These are phyloP conservation scores for Phytophthora cajani DNA, from an alignment of 352 stramenopile genomes.

Conservation along the genomic window DNA sequence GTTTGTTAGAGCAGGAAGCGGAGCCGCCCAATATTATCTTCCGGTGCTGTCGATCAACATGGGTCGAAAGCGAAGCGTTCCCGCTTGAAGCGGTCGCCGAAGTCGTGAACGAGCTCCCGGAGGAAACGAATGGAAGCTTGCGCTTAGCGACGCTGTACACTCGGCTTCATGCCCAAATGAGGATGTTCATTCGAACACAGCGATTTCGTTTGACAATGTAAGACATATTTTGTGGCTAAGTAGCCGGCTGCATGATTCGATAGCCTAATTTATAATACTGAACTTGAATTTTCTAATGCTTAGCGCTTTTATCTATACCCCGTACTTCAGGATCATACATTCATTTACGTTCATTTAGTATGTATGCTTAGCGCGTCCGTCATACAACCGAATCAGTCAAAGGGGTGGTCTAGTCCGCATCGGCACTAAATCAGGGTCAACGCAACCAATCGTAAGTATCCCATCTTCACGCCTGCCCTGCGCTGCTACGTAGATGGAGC, in stretches of 20 bases:
- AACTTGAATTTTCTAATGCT: not conserved
- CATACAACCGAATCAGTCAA: too few relatives aligned
- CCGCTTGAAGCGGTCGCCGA: not conserved
- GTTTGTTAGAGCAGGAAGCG: too few relatives aligned
- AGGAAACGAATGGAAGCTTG: not conserved
- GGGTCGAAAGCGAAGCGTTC: not conserved
- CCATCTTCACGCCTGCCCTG: too few relatives aligned
- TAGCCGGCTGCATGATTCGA: not conserved
- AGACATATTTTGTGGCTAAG: not conserved
- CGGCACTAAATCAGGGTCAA: too few relatives aligned
- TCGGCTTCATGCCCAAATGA: not conserved
- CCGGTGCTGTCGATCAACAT: not conserved
- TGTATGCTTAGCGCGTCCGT: too few relatives aligned
- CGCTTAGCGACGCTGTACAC: not conserved
- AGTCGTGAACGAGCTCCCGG: not conserved
- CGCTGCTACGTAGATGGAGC: too few relatives aligned
- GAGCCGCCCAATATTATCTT: not conserved
- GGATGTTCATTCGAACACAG: not conserved
- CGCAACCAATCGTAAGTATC: too few relatives aligned
- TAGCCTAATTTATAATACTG: not conserved
- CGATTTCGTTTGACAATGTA: not conserved
- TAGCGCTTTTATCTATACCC: not conserved
- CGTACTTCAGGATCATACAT: too few relatives aligned
- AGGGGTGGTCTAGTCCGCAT: too few relatives aligned
- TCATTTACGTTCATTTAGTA: too few relatives aligned